These are phyloP conservation scores for Backusella australiensis DNA, from an alignment of 192 early-diverging fungal genomes.

Conservation along the genomic window DNA sequence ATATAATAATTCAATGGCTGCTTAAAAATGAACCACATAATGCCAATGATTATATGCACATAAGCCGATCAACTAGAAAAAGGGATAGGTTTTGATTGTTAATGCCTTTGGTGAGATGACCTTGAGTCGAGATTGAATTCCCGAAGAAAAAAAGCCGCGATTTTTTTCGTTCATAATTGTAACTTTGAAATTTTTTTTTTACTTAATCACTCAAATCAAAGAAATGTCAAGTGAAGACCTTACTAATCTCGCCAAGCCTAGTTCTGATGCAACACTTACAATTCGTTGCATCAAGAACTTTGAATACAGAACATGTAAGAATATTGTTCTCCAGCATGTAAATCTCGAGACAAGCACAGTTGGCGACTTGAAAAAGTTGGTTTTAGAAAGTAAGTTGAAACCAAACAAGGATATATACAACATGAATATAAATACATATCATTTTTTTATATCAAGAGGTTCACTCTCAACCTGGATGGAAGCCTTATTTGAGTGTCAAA, in stretches of 20 bases:
- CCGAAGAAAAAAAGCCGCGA: neutral
- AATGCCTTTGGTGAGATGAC: no score
- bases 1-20: no score
- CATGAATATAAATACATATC: neutral
- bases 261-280: constrained; percentile 63
- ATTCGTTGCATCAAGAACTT: constrained; percentile 88
- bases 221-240: constrained; percentile 21
- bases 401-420: neutral
- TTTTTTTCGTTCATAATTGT: constrained; percentile 1
- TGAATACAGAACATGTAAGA: constrained; percentile 85
- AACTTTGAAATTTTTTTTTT: neutral
- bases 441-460: constrained; percentile 44
- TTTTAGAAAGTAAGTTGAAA: constrained; percentile 52
- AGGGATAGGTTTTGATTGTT: no score
- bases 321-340: constrained; percentile 73
- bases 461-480: constrained; percentile 58
- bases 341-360: constrained; percentile 66
- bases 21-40: no score
- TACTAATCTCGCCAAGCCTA: constrained; percentile 45
- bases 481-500: constrained; percentile 63
- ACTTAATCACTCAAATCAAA: neutral
- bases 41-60: no score
- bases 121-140: neutral
- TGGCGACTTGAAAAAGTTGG: constrained; percentile 54
- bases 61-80: no score